phyloP scores from a whole-genome alignment of 192 early-diverging fungal genomes.

The Chytriomyces confervae region DNA sequence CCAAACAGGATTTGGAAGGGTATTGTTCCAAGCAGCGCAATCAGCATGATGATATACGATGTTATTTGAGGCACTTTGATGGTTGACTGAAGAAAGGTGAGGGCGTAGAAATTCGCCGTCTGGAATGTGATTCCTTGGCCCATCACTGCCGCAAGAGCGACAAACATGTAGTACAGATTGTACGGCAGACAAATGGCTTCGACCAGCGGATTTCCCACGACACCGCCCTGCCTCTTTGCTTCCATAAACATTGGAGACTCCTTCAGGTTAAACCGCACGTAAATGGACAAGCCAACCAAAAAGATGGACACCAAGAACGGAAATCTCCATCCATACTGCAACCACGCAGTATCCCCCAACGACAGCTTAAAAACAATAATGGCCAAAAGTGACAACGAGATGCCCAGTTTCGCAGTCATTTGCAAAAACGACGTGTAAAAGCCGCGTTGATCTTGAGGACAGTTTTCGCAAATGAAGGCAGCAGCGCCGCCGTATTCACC shows the following conservation, averaged over 20 bases:
- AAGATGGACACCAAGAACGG: conserved; percentile 42
- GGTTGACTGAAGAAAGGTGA: not conserved
- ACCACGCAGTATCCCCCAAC: conserved; percentile 3
- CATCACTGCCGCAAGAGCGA: conserved; percentile 28
- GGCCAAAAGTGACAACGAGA: conserved; percentile 2
- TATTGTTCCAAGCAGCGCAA: conserved; percentile 13
- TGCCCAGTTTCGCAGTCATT: conserved; percentile 23
- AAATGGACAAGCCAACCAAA: conserved; percentile 33
- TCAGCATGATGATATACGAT: conserved; percentile 23
- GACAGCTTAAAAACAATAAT: conserved; percentile 8
- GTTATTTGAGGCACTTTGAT: not conserved
- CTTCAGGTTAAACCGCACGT: conserved; percentile 34
- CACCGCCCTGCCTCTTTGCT: conserved; percentile 20
- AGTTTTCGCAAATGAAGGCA: conserved; percentile 29
- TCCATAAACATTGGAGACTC: conserved; percentile 37
- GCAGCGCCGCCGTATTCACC: conserved; percentile 42
- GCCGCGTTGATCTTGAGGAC: conserved; percentile 21
- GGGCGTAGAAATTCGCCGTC: conserved; percentile 14
- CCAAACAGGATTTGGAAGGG: conserved; percentile 36
- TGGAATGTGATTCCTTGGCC: conserved; percentile 33
- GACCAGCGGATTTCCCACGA: not conserved
- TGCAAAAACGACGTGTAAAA: conserved; percentile 39
- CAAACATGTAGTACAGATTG: conserved; percentile 22
- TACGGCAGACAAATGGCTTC: conserved; percentile 6
- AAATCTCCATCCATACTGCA: conserved; percentile 42